Evolutionary conservation across 2,329 filamentous ascomycete genomes (phyloP).

Genomic region (Purpureocillium lavendulum): DNA sequence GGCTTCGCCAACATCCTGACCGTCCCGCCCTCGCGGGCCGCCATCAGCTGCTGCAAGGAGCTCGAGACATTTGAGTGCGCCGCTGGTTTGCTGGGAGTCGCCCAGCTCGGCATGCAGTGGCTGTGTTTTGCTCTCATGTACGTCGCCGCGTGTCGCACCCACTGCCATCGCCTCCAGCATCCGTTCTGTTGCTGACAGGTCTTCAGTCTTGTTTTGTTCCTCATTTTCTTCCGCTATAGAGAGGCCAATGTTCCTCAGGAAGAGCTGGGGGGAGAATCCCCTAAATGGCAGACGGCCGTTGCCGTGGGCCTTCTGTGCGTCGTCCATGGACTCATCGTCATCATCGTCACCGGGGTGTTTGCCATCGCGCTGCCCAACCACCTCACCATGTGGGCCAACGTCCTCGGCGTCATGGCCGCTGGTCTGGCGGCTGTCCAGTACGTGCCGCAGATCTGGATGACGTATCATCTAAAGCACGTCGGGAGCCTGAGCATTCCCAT

Average conservation of each 20-base stretch:
- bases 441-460: constrained; percentile 90
- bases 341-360: constrained; percentile 62
- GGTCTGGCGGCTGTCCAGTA: constrained; percentile 82
- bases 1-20: constrained; percentile 90
- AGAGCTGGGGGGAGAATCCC: constrained; percentile 41
- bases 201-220: constrained; percentile 76
- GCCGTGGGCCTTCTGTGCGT: constrained; percentile 65
- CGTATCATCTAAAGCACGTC: constrained; percentile 74
- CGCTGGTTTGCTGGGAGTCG: constrained; percentile 78
- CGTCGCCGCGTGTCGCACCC: constrained; percentile 21
- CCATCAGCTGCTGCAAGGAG: constrained; percentile 79
- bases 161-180: too few relatives aligned
- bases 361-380: constrained; percentile 52
- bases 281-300: constrained; percentile 72
- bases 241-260: constrained; percentile 40
- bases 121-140: constrained; percentile 87
- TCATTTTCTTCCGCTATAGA: constrained; percentile 80
- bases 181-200: too few relatives aligned
- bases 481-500: constrained; percentile 91
- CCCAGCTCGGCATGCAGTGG: constrained; percentile 89
- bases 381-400: constrained; percentile 74
- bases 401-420: constrained; percentile 72
- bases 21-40: constrained; percentile 71
- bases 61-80: constrained; percentile 76
- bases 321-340: constrained; percentile 63